A percentile compares a stretch with the other conserved stretches of the same genome.
These are phyloP conservation scores for Ganoderma meredithae DNA, from an alignment of 1,284 basidiomycete species.

Conservation along the genomic window DNA sequence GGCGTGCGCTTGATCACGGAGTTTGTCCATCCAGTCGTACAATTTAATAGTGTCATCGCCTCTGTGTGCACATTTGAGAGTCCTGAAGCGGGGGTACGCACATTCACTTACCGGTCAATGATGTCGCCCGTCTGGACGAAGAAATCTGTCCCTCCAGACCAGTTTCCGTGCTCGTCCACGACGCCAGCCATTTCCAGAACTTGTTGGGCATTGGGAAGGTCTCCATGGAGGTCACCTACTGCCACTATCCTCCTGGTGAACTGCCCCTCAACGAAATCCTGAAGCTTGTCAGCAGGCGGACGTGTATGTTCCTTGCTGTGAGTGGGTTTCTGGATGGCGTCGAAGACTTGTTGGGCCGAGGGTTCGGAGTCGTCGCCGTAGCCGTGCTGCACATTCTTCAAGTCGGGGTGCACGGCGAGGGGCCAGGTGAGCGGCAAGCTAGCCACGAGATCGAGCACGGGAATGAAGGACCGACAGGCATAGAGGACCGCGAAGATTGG, in stretches of 20 bases:
- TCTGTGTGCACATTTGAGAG: conserved; percentile 45
- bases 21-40: conserved; percentile 81
- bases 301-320: conserved; percentile 11
- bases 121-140: conserved; percentile 96
- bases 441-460: conserved; percentile 32
- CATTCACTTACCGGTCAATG: conserved; percentile 72
- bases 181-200: conserved; percentile 83
- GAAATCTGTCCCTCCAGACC: conserved; percentile 82
- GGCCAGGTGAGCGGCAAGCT: conserved; percentile 39
- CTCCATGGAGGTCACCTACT: conserved; percentile 85
- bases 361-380: conserved; percentile 21
- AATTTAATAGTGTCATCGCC: conserved; percentile 89
- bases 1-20: conserved; percentile 77
- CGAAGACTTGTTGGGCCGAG: conserved; percentile 1
- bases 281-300: background rate
- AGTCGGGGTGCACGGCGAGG: conserved; percentile 38
- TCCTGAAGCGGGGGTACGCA: background rate
- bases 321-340: conserved; percentile 26
- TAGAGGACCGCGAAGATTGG: conserved; percentile 35
- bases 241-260: conserved; percentile 68
- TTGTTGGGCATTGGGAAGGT: conserved; percentile 72
- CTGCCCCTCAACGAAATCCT: conserved; percentile 17
- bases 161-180: conserved; percentile 71
- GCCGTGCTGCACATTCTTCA: conserved; percentile 16
- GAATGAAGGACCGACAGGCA: conserved; percentile 36